Evolutionary conservation across 257 asterid genomes (phyloP).

Genomic region (Mentha longifolia): DNA sequence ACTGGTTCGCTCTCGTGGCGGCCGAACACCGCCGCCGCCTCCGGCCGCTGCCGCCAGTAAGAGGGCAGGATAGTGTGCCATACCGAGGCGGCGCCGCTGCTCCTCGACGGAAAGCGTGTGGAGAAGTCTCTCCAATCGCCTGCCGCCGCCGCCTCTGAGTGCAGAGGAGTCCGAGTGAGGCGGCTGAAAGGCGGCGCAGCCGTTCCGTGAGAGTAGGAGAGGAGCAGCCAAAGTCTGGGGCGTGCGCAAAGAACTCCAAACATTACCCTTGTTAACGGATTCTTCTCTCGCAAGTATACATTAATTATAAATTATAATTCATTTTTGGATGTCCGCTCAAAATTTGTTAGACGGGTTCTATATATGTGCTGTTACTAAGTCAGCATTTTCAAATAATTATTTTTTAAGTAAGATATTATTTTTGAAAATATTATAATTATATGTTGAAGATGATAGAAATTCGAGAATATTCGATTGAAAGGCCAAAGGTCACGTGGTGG

Average conservation of each 20-base stretch:
- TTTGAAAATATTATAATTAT: no score
- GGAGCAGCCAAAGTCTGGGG: conserved; percentile 62
- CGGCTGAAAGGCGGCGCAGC: conserved; percentile 53
- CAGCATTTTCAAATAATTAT: no score
- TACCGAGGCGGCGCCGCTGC: conserved; percentile 56
- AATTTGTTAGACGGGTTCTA: no score
- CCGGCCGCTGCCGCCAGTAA: conserved; percentile 44
- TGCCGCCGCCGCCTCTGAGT: neutral
- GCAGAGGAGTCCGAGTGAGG: conserved; percentile 25
- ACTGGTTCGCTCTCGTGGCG: conserved; percentile 50
- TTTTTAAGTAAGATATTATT: no score
- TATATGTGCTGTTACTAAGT: no score
- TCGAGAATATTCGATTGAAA: no score
- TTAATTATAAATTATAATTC: neutral
- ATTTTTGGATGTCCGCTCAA: no score
- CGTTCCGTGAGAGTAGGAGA: conserved; percentile 48
- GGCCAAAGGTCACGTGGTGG: no score
- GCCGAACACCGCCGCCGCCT: conserved; percentile 28
- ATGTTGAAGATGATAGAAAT: no score
- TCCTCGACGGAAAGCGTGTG: conserved; percentile 24
- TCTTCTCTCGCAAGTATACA: neutral
- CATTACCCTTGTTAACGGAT: conserved; percentile 59
- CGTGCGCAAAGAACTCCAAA: conserved; percentile 78
- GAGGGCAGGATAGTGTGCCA: conserved; percentile 83
- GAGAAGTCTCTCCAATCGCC: conserved; percentile 13